Percentiles rank a stretch among this genome's conserved stretches.
Conservation (phyloP, 331 rosid species). For the Ulmus americana region DNA sequence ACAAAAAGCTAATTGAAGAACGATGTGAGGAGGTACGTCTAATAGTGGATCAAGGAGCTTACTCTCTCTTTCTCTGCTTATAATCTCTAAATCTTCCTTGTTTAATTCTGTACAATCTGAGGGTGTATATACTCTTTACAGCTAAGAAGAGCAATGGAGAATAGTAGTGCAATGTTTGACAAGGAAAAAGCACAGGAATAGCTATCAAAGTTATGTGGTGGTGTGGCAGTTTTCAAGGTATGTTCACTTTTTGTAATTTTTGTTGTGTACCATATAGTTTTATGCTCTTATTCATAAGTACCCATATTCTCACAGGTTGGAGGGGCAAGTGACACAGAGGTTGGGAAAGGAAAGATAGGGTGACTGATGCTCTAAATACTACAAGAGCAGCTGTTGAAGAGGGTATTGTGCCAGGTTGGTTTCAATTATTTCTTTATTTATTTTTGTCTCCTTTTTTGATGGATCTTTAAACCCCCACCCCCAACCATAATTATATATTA, state of each 20-base stretch:
- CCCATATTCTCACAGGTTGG: conserved; percentile 46
- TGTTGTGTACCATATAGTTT: neutral
- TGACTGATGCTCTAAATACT: conserved; percentile 87
- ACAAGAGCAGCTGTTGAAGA: conserved; percentile 94
- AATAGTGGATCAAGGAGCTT: neutral
- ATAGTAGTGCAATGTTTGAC: conserved; percentile 69
- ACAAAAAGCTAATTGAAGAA: conserved; percentile 84
- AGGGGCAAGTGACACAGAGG: conserved; percentile 85
- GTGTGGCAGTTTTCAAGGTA: conserved; percentile 95
- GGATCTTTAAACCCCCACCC: neutral
- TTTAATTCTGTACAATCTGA: neutral
- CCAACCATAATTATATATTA: conserved; percentile 9
- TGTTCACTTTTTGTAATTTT: conserved; percentile 13
- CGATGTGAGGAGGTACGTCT: conserved; percentile 71
- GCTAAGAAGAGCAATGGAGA: conserved; percentile 69
- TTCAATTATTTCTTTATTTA: neutral
- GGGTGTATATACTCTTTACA: conserved; percentile 14
- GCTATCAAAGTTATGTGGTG: conserved; percentile 80
- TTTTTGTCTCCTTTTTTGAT: neutral
- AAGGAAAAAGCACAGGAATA: conserved; percentile 91
- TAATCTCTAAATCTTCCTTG: neutral
- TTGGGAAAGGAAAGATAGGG: conserved; percentile 96
- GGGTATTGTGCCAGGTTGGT: conserved; percentile 83
- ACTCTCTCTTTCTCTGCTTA: neutral
- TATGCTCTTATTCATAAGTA: conserved; percentile 4